Base-by-base conservation (phyloP, 139 green algal species). In the Zygnema cylindricum region DNA sequence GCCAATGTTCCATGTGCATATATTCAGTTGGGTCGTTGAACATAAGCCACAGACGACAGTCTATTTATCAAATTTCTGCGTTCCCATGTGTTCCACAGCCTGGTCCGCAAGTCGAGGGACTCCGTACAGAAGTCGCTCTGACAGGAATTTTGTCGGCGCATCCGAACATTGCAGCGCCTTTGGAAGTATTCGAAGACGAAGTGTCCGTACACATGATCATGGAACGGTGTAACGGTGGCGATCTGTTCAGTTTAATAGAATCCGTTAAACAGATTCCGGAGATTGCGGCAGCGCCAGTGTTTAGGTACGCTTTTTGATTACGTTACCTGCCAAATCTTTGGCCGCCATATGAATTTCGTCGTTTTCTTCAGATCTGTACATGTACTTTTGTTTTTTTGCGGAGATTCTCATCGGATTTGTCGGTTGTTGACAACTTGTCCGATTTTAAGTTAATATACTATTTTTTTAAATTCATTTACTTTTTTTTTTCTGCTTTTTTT, bases 131-230 rank as follows among this genome's bases (percentile, higher is more conserved):
- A 41, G 78, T 85, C 43, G 38, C 33, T 38, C 43, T 98, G 89
- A 96, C 98, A 94, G 93, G 98, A 86, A 95, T 98, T 86, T 90
- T 98, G 36, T 43, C 73, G 49, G 93, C 93, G 54, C 95, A 98
- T 85, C 86, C 88, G 1, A 96, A 98, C 93, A 94, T 98, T 75
- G 95, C 96, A 33, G 82, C 49, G 32, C 33, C 82, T 41, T 93
- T 71, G 43, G 83, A 81, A 1, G 36, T 40, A 30, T 86, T 79
- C 55, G 81, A 86, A 42, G 81, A 86, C 81, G 55, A 77, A 25
- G 40, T 35, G 22, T 30, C 76, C 49, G 81, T 86, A 41, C 76
- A 86, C 81, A 39, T 86, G 35, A 69, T 86, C 30, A 77, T 77
- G 81, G 81, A 86, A 54, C 81, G 99, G 11, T 98, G 95, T 92